Evolutionary conservation across 176 grass and related monocot genomes (phyloP), one percentile per base, ranked within the genome.

Genomic region (Raddia guianensis): DNA sequence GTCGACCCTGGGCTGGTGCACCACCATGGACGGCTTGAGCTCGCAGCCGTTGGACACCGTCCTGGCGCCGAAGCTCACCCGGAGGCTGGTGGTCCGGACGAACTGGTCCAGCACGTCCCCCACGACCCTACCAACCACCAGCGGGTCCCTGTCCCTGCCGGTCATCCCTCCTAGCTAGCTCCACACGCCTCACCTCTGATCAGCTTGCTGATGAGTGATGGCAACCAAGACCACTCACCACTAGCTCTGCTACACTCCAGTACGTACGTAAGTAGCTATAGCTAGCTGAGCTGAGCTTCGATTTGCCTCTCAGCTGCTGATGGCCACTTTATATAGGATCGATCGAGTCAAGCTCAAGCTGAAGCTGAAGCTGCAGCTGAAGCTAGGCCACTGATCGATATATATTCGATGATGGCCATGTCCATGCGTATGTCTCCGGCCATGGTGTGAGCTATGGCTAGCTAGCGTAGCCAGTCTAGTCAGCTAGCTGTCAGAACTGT

Each of bases 61-160:
- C 82, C 72, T 91, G 15, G 57, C 8, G 1, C 90, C 84, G 72
- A 76, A 97, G 16, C 16, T 78, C 8, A 90, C 89, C 40, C 58
- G 70, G n/a, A 97, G 75, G 42, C 63, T 51, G 68, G 85, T 86
- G 66, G 72, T 92, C 9, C 87, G 77, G 51, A 84, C 66, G 87
- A 94, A 98, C 5, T 47, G 70, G 86, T 98, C 95, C 2, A 98
- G 58, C 80, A 98, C 92, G 58, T 98, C 95, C 19, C 95, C 92
- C 27, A 98, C 80, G 42, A 98, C 92, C 87, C 92, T 91, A 12
- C 90, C 92, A n/a, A 98, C 83, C 5, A 87, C 90, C 69, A 98
- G 66, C 16, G 95, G 61, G 49, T 98, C 92, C 50, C 92, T 87
- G 9, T 87, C 79, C 70, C 90, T 92, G n/a, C 70, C 83, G 76